Percentiles rank a stretch among this genome's conserved stretches.
phyloP scores from a whole-genome alignment of 1,284 basidiomycete species.

The Fereydounia khargensis region DNA sequence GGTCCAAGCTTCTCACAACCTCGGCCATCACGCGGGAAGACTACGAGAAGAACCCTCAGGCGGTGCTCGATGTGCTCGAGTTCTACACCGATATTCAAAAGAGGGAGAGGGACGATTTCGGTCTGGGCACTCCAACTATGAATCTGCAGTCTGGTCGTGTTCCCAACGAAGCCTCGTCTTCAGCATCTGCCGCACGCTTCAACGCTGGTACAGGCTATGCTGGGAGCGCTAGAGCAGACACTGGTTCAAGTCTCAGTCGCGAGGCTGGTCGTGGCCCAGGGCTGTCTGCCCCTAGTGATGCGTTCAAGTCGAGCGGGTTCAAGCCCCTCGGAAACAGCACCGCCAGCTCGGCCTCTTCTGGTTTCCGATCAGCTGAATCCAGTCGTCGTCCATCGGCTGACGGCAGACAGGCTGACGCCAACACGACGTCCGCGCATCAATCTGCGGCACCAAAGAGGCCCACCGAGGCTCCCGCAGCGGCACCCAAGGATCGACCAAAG shows the following conservation, averaged over 20 bases:
- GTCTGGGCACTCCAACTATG: slow-evolving; percentile 54
- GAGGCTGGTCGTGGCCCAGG: too few species aligned
- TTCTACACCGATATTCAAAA: slow-evolving; percentile 98
- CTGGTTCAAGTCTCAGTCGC: slow-evolving; percentile 9
- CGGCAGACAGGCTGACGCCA: slow-evolving; percentile 3
- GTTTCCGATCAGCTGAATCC: slow-evolving; percentile 12
- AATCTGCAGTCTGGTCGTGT: slow-evolving; percentile 49
- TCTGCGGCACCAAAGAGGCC: neutral
- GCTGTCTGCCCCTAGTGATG: neutral
- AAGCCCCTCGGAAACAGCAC: neutral
- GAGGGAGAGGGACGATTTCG: slow-evolving; percentile 73
- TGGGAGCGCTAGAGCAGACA: slow-evolving; percentile 25
- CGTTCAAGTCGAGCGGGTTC: neutral
- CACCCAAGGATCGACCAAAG: neutral
- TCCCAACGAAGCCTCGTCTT: slow-evolving; percentile 18
- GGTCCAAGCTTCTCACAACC: slow-evolving; percentile 90
- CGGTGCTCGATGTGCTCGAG: slow-evolving; percentile 92
- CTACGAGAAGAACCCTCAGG: slow-evolving; percentile 93
- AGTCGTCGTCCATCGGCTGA: slow-evolving; percentile 24
- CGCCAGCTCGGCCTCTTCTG: slow-evolving; percentile 2
- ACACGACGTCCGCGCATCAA: too few species aligned
- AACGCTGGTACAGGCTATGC: slow-evolving; percentile 39
- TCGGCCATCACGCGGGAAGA: slow-evolving; percentile 97
- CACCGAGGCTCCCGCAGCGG: neutral
- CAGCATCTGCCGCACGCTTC: slow-evolving; percentile 26